Percentiles rank a stretch among this genome's conserved stretches.
These are phyloP conservation scores for Aciculosporium take DNA, from an alignment of 2,329 filamentous ascomycete species.

Conservation along the genomic window DNA sequence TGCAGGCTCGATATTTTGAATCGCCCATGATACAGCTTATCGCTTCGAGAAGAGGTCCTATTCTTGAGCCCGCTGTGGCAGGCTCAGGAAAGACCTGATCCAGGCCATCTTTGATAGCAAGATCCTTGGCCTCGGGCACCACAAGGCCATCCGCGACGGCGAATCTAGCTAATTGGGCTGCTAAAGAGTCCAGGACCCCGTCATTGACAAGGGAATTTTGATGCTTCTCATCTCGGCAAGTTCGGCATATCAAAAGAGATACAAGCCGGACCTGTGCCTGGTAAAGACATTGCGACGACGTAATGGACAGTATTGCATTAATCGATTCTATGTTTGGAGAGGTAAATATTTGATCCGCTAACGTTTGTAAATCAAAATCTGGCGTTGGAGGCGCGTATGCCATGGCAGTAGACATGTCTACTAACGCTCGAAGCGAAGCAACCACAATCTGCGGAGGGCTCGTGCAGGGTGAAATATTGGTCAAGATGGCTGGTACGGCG, in stretches of 20 bases:
- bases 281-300: conserved; percentile 32
- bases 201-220: conserved; percentile 56
- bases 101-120: conserved; percentile 39
- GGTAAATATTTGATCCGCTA: conserved; percentile 53
- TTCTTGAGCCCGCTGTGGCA: conserved; percentile 41
- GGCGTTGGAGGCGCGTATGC: conserved; percentile 37
- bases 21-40: conserved; percentile 62
- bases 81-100: conserved; percentile 45
- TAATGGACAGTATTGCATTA: conserved; percentile 48
- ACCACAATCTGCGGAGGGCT: conserved; percentile 54
- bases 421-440: conserved; percentile 60
- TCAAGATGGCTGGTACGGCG: conserved; percentile 55
- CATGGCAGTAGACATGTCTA: conserved; percentile 54
- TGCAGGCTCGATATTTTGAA: conserved; percentile 64
- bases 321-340: conserved; percentile 47
- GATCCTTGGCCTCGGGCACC: conserved; percentile 46
- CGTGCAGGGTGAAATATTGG: conserved; percentile 50
- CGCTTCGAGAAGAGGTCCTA: conserved; percentile 62
- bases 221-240: conserved; percentile 57
- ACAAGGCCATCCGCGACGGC: conserved; percentile 54
- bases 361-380: conserved; percentile 30
- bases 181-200: conserved; percentile 66
- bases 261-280: conserved; percentile 50
- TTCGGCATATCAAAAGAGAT: conserved; percentile 37
- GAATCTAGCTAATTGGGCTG: conserved; percentile 57